Evolutionary conservation across 176 grass and related monocot genomes (phyloP).

Genomic region (Aegilops bicornis): DNA sequence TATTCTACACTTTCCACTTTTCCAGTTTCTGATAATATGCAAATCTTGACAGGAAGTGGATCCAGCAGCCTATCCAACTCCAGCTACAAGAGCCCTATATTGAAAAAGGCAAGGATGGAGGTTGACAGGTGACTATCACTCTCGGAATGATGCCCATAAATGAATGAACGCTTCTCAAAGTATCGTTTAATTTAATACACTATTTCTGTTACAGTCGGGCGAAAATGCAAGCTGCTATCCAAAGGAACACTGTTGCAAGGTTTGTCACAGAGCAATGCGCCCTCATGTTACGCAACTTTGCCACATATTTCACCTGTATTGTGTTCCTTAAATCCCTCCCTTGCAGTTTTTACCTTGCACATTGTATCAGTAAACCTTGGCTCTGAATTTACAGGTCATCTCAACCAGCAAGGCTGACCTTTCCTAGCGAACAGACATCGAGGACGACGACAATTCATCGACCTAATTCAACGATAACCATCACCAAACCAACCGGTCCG

Average conservation of each 20-base stretch:
- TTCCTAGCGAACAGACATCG: slow-evolving; percentile 17
- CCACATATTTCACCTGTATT: background rate
- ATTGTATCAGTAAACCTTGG: background rate
- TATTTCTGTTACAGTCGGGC: slow-evolving; percentile 37
- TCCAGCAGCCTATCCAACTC: slow-evolving; percentile 51
- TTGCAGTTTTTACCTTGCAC: background rate
- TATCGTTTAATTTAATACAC: slow-evolving; percentile 40
- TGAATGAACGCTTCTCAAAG: slow-evolving; percentile 18
- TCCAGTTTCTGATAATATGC: background rate
- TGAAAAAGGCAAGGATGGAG: slow-evolving; percentile 52
- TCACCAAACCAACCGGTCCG: slow-evolving; percentile 33
- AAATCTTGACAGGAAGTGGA: slow-evolving; percentile 40
- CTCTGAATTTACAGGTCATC: slow-evolving; percentile 22
- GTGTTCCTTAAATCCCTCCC: background rate
- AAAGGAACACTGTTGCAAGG: slow-evolving; percentile 42
- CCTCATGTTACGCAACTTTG: background rate
- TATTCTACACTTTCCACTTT: background rate
- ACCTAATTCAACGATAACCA: slow-evolving; percentile 45
- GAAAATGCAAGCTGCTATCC: slow-evolving; percentile 49
- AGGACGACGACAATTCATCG: slow-evolving; percentile 39
- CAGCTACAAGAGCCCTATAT: slow-evolving; percentile 46
- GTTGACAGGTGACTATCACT: slow-evolving; percentile 41
- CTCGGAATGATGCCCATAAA: background rate
- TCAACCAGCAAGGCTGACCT: slow-evolving; percentile 21
- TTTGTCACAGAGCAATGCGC: slow-evolving; percentile 12